phyloP scores from a whole-genome alignment of 495 filamentous ascomycete species.

The Oleoguttula mirabilis region DNA sequence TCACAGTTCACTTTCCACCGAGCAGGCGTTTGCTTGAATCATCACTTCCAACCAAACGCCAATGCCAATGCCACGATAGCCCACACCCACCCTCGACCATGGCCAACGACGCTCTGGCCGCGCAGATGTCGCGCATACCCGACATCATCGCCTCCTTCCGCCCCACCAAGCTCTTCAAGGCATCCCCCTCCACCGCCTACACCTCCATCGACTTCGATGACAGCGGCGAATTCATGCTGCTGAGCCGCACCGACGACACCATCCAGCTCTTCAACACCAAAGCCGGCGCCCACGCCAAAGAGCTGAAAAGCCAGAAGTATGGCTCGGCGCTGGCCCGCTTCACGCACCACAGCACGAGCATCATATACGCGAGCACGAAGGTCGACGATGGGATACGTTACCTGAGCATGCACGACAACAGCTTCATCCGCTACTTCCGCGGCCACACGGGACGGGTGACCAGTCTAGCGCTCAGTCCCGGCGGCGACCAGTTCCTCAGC shows the following conservation, averaged over 20 bases:
- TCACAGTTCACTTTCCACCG: too few relatives aligned
- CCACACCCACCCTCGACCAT: conserved; percentile 3
- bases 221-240: conserved; percentile 76
- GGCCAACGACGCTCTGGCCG: not conserved
- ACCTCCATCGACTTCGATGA: conserved; percentile 94
- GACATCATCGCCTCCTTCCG: conserved; percentile 29
- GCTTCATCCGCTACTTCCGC: conserved; percentile 86
- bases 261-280: conserved; percentile 90
- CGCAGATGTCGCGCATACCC: conserved; percentile 24
- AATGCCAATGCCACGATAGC: too few relatives aligned
- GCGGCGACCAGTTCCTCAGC: conserved; percentile 80
- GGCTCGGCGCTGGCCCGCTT: conserved; percentile 88
- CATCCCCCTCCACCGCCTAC: conserved; percentile 34
- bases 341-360: conserved; percentile 72
- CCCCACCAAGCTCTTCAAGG: conserved; percentile 29
- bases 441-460: conserved; percentile 80
- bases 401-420: conserved; percentile 87
- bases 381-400: conserved; percentile 85
- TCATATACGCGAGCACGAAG: conserved; percentile 93
- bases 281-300: conserved; percentile 75
- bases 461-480: conserved; percentile 57
- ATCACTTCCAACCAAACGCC: too few relatives aligned
- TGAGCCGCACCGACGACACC: conserved; percentile 79
- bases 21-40: too few relatives aligned
- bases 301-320: conserved; percentile 82